Conservation (phyloP, 768 basidiomycete species). For the Xerocomellus chrysenteron region DNA sequence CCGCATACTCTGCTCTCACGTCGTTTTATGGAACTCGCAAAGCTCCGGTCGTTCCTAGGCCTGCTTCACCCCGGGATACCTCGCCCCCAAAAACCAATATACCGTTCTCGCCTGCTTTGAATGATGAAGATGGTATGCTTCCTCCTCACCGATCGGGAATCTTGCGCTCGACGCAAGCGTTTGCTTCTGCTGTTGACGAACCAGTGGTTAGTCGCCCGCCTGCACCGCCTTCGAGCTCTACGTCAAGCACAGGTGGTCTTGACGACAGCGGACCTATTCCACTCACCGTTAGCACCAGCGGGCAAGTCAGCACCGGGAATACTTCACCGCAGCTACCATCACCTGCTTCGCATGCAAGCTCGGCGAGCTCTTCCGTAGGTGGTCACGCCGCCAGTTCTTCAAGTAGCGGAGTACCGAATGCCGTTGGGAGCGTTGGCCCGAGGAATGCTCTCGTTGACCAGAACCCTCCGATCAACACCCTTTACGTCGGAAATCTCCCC, state of each 20-base stretch:
- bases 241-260: slow-evolving; percentile 47
- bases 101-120: slow-evolving; percentile 23
- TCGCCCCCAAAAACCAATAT: slow-evolving; percentile 27
- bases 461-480: slow-evolving; percentile 97
- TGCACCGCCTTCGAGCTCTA: slow-evolving; percentile 36
- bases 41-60: slow-evolving; percentile 19
- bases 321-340: slow-evolving; percentile 75
- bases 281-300: slow-evolving; percentile 50
- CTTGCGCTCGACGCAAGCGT: slow-evolving; percentile 27
- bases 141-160: slow-evolving; percentile 30
- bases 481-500: slow-evolving; percentile 99
- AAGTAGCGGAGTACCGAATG: slow-evolving; percentile 25
- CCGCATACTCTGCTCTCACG: slow-evolving; percentile 21
- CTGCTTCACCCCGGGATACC: slow-evolving; percentile 26
- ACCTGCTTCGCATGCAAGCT: slow-evolving; percentile 65
- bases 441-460: slow-evolving; percentile 64
- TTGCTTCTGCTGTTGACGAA: slow-evolving; percentile 27
- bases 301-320: slow-evolving; percentile 31
- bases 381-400: slow-evolving; percentile 33
- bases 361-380: slow-evolving; percentile 38
- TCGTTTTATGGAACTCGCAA: slow-evolving; percentile 31
- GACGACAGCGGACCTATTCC: slow-evolving; percentile 27
- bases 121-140: slow-evolving; percentile 35
- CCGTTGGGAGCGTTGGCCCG: slow-evolving; percentile 25
- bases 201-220: slow-evolving; percentile 29